phyloP scores from a whole-genome alignment of 345 rosid species.

The Sonneratia alba region DNA sequence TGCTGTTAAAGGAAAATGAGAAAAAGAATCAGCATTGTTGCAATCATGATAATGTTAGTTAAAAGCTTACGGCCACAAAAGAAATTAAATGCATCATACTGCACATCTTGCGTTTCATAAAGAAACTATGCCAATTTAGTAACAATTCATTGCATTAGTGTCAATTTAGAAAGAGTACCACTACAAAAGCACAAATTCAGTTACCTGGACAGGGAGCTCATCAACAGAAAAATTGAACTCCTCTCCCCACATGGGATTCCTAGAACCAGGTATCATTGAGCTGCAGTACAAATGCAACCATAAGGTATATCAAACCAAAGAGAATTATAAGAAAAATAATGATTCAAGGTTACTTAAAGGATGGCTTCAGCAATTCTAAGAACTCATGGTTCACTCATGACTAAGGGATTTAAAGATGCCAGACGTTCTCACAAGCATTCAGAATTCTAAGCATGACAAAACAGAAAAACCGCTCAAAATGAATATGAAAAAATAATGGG shows the following conservation, averaged over 20 bases:
- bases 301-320: conserved; percentile 4
- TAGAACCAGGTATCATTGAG: conserved; percentile 96
- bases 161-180: background rate
- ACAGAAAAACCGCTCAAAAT: background rate
- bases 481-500: background rate
- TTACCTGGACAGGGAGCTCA: conserved; percentile 87
- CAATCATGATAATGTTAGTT: background rate
- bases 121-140: background rate
- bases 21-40: background rate
- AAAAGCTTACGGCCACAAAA: background rate
- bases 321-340: background rate
- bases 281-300: conserved; percentile 30
- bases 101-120: background rate
- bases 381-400: background rate
- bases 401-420: background rate
- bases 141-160: background rate
- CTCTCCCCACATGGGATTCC: conserved; percentile 99
- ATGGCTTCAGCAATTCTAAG: background rate
- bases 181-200: conserved; percentile 2
- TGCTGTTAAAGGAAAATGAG: background rate
- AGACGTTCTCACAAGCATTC: background rate
- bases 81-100: background rate
- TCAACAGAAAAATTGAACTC: conserved; percentile 86
- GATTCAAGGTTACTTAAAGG: background rate
- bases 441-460: background rate